phyloP scores from a whole-genome alignment of 495 filamentous ascomycete species.

The Aspergillus campestris region DNA sequence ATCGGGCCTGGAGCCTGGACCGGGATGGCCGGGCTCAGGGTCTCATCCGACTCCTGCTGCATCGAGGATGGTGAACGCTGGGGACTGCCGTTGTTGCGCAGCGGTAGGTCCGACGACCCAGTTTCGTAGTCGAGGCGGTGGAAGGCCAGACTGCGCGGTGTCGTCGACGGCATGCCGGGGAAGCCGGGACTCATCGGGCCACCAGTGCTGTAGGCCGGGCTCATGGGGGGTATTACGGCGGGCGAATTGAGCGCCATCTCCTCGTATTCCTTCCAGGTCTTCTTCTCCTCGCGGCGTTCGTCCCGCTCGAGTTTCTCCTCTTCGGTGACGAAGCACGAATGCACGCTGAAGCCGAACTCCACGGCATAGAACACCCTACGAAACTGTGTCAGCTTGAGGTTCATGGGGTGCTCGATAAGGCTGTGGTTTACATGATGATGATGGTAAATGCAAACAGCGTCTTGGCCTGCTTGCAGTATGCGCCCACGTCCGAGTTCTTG shows the following conservation, averaged over 20 bases:
- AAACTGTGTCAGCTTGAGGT: constrained; percentile 9
- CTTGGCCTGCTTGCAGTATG: constrained; percentile 72
- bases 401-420: not conserved
- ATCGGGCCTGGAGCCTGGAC: constrained; percentile 19
- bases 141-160: constrained; percentile 36
- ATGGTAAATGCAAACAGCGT: constrained; percentile 61
- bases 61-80: constrained; percentile 15
- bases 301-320: constrained; percentile 26
- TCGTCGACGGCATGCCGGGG: constrained; percentile 24
- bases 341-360: constrained; percentile 48
- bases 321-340: constrained; percentile 53
- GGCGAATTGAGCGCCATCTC: constrained; percentile 40
- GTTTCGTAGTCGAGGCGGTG: constrained; percentile 20
- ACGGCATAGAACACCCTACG: constrained; percentile 45
- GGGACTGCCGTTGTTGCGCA: constrained; percentile 25
- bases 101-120: constrained; percentile 30
- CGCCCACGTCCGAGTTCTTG: constrained; percentile 39
- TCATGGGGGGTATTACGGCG: constrained; percentile 26
- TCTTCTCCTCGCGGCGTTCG: constrained; percentile 32
- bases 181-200: constrained; percentile 9
- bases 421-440: constrained; percentile 56
- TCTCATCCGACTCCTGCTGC: constrained; percentile 18
- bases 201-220: constrained; percentile 4
- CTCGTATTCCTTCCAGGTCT: constrained; percentile 34
- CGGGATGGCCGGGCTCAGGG: constrained; percentile 2